phyloP scores from a whole-genome alignment of 2,329 filamentous ascomycete genomes.

The Gnomoniopsis smithogilvyi region DNA sequence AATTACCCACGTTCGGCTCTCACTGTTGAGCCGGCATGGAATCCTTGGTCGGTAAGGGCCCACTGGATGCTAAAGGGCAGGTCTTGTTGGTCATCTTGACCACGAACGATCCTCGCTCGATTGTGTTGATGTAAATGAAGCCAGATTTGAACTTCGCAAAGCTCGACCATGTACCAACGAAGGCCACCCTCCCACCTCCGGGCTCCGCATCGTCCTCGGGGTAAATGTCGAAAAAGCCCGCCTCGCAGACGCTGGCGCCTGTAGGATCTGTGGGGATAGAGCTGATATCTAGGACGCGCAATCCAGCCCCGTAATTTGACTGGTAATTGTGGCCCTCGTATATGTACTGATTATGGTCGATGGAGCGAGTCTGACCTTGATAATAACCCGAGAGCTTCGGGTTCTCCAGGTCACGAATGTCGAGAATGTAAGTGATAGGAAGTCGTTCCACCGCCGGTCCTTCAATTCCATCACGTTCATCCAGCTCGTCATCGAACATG shows the following conservation, averaged over 20 bases:
- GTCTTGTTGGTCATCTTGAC: constrained; percentile 32
- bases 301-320: constrained; percentile 47
- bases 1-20: no score
- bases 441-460: constrained; percentile 39
- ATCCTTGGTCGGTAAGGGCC: no score
- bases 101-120: constrained; percentile 47
- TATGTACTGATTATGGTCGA: constrained; percentile 50
- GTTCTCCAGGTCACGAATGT: constrained; percentile 40
- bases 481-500: constrained; percentile 51
- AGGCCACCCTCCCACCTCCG: constrained; percentile 35
- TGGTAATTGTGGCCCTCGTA: constrained; percentile 43
- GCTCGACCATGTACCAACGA: constrained; percentile 44
- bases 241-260: constrained; percentile 42
- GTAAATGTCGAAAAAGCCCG: constrained; percentile 48
- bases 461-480: constrained; percentile 37
- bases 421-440: constrained; percentile 50
- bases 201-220: constrained; percentile 44
- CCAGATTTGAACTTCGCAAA: constrained; percentile 48
- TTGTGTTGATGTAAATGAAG: constrained; percentile 48
- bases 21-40: no score
- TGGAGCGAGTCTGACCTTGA: constrained; percentile 36
- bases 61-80: no score
- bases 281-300: constrained; percentile 36
- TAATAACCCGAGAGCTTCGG: constrained; percentile 42
- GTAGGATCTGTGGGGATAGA: constrained; percentile 38